Conservation (phyloP, 2,329 filamentous ascomycete genomes). For the Ophiocordyceps polyrhachis-furcata region DNA sequence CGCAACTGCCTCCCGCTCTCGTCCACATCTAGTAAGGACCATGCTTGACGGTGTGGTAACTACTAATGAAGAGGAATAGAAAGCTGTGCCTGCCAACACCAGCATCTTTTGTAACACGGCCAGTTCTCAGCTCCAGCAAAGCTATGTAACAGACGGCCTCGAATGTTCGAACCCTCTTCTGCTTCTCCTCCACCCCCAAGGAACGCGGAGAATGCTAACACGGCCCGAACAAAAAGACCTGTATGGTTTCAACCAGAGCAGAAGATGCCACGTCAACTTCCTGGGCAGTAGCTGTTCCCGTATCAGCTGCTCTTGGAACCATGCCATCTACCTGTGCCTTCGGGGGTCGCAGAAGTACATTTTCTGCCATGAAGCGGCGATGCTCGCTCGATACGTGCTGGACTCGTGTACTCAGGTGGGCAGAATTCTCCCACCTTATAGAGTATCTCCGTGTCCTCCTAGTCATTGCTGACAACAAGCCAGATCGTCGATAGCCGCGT, state of each 20-base stretch:
- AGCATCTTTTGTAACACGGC: background rate
- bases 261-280: background rate
- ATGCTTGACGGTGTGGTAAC: background rate
- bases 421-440: no score
- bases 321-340: background rate
- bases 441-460: no score
- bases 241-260: background rate
- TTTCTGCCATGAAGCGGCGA: background rate
- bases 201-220: no score
- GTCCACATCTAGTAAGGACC: background rate
- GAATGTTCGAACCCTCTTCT: background rate
- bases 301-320: background rate
- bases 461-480: no score
- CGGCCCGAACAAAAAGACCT: background rate
- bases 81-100: background rate
- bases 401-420: background rate
- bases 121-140: background rate
- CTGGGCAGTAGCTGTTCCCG: background rate
- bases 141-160: background rate
- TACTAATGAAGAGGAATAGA: background rate
- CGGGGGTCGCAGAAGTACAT: background rate
- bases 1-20: background rate
- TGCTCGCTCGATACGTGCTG: background rate
- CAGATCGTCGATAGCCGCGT: no score
- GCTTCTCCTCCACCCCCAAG: no score